Evolutionary conservation across 2,329 filamentous ascomycete genomes (phyloP).

Genomic region (Fusarium liriodendri): DNA sequence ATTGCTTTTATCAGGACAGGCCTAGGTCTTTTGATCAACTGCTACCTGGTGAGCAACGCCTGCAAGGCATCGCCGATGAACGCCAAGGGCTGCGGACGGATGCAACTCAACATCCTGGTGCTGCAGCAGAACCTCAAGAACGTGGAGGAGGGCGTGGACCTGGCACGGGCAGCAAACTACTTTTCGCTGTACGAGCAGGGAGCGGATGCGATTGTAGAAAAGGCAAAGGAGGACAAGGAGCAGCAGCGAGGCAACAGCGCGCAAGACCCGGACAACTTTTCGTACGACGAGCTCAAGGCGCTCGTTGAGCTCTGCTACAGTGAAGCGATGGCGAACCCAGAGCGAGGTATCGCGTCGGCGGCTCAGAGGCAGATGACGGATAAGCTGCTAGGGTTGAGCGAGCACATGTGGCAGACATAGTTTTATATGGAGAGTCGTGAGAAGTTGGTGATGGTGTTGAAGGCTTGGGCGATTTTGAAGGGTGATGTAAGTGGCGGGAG

Average conservation of each 20-base stretch:
- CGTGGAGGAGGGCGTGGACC: conserved; percentile 77
- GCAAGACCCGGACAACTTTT: conserved; percentile 60
- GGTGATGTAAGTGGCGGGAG: conserved; percentile 7
- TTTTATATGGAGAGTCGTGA: background rate
- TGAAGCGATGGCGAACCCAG: conserved; percentile 72
- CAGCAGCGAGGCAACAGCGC: conserved; percentile 49
- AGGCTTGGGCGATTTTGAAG: conserved; percentile 12
- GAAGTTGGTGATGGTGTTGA: conserved; percentile 26
- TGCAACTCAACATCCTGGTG: conserved; percentile 94
- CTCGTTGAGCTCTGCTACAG: conserved; percentile 76
- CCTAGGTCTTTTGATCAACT: conserved; percentile 81
- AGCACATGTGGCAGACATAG: conserved; percentile 74
- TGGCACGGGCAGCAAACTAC: conserved; percentile 73
- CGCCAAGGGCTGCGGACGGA: conserved; percentile 80
- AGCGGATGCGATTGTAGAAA: conserved; percentile 71
- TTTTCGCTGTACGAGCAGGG: conserved; percentile 76
- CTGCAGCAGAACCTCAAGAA: conserved; percentile 97
- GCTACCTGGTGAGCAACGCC: conserved; percentile 79
- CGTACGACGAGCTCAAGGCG: conserved; percentile 74
- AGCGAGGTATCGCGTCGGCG: conserved; percentile 74
- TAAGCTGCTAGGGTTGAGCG: conserved; percentile 75
- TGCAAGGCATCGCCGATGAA: conserved; percentile 85
- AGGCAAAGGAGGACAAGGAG: conserved; percentile 64
- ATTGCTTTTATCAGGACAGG: conserved; percentile 81
- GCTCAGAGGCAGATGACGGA: conserved; percentile 78